Base-by-base conservation (phyloP, 208 protist species). In the Acanthamoeba healyi region DNA sequence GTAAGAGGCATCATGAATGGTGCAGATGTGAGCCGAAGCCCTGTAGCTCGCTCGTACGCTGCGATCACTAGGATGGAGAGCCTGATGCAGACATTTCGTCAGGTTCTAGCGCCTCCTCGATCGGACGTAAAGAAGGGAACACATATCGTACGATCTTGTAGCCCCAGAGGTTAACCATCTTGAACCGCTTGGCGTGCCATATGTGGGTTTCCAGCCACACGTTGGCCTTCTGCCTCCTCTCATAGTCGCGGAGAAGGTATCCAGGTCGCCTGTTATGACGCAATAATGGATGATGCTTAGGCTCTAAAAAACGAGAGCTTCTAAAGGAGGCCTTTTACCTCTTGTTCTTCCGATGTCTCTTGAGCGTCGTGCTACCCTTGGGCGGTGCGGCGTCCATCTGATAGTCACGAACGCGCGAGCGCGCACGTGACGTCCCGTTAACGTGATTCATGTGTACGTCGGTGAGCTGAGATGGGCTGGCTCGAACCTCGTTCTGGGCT, bases 131-230 rank as follows among this genome's bases (percentile, higher is more conserved):
- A 6, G 44, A 36, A 74, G 24, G 19, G 17, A 19, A 67, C n/a
- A n/a, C n/a, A 32, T 14, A 12, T 86, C 81, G 26, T 84, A 96
- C 95, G 38, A 96, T 72, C 65, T 94, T 96, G 54, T 95, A 93
- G 58, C 58, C 15, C 96, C 96, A 97, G 7, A 95, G 51, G 56
- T 92, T 94, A 7, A 91, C 84, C 96, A 97, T 97, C 12, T 96
- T 51, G 46, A 97, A 95, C 46, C 96, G 94, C 77, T 97, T 97
- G 49, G 96, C 94, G 90, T 97, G 96, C 96, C 96, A 97, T 49
- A 97, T 97, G 89, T 97, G 96, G 38, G 96, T 97, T 70, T 97
- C 96, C 15, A 97, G 82, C 96, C 96, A 97, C 54, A 92, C 82
- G 24, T 74, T 70, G 9, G 40, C 51, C 29, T 63, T 92, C 54